Conservation (phyloP, 805 yeast species). For the Debaryomyces hansenii region DNA sequence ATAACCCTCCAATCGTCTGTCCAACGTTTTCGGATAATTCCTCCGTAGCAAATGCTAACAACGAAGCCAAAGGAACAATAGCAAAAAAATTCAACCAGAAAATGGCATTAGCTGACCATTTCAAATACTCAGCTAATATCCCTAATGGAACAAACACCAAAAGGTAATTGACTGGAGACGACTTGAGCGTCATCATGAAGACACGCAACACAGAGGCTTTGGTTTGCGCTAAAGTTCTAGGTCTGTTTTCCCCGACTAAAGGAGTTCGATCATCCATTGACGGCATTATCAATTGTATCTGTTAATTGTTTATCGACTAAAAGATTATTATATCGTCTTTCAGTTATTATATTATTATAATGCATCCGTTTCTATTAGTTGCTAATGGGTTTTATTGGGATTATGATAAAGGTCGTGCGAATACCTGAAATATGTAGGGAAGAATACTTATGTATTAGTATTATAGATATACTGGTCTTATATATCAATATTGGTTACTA, state of each 20-base stretch:
- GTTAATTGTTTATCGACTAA: no score
- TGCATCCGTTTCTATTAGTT: no score
- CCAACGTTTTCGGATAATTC: constrained; percentile 87
- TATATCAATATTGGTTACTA: no score
- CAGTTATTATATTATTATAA: no score
- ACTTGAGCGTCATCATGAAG: constrained; percentile 32
- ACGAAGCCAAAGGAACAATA: constrained; percentile 88
- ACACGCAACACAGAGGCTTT: constrained; percentile 13
- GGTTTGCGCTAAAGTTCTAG: not conserved
- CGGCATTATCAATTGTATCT: constrained; percentile 5
- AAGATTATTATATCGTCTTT: no score
- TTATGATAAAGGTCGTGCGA: no score
- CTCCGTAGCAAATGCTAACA: constrained; percentile 91
- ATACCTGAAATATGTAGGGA: no score
- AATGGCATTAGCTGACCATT: constrained; percentile 52
- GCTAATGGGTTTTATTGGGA: no score
- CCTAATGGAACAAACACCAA: constrained; percentile 90
- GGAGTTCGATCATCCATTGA: constrained; percentile 9
- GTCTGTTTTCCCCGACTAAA: constrained; percentile 7
- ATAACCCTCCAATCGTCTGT: constrained; percentile 87
- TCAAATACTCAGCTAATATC: constrained; percentile 62
- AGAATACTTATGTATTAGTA: no score
- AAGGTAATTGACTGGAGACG: constrained; percentile 75
- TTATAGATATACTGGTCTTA: no score
- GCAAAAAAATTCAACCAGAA: constrained; percentile 83